Evolutionary conservation across 805 yeast species (phyloP), one percentile per base, ranked within the genome.

Genomic region (Barnettozyma californica): DNA sequence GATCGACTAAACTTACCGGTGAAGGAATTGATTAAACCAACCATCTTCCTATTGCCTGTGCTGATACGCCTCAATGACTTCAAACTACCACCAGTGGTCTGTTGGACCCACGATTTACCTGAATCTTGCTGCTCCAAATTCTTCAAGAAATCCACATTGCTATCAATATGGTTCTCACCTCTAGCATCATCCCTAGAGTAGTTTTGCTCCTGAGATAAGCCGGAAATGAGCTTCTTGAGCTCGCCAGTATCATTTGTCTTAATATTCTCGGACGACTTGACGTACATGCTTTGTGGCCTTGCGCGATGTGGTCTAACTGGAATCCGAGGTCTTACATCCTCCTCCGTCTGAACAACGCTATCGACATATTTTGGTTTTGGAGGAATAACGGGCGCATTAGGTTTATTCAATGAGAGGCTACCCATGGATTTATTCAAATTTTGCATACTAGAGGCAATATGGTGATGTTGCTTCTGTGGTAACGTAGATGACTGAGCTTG

Each of bases 251-350:
- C 23, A 18, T 35, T 35, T 14, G 38, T 20, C 20, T 35, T 20
- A 6, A 16, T 9, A 9, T 35, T 20, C 23, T 20, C 23, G 4
- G 58, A 42, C 23, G 46, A 43, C n/a, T 42, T 42, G 18, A 63
- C 62, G 37, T 69, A 69, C 70, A 68, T 66, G 49, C 70, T 67
- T 20, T 62, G 56, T 9, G 74, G 74, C 50, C 73, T 60, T 27
- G 47, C 11, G 37, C 26, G 41, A 5, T 48, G 10, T 34, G 48
- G 20, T 16, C 50, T 43, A 20, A 41, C 41, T 7, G 51, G 25
- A 5, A 41, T 16, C 14, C 21, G 29, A 14, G 43, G 40, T 23
- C 26, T 19, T 9, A 25, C 47, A 7, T 41, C 29, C 7, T 26
- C 39, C 16, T 49, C 54, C 1, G 64, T 60, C 37, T 60, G 64